Percentiles rank a stretch among this genome's conserved stretches.
Evolutionary conservation across 192 early-diverging fungal species (phyloP).

Genomic region (Coemansia sp.): DNA sequence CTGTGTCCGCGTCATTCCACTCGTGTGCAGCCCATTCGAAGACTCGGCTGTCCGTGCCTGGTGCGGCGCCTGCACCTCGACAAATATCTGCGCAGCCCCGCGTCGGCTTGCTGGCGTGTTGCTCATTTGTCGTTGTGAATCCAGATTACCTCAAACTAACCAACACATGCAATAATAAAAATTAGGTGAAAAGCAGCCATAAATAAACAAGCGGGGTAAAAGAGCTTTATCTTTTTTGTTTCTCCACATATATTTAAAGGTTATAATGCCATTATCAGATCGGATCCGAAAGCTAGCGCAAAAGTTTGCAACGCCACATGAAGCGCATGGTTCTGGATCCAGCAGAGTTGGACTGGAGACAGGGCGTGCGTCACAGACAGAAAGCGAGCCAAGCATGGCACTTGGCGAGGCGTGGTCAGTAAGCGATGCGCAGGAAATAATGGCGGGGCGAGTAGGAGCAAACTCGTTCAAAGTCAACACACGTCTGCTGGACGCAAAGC

Average conservation of each 20-base stretch:
- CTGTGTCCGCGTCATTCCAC: constrained; percentile 31
- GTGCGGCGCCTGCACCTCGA: constrained; percentile 31
- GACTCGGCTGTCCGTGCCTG: constrained; percentile 18
- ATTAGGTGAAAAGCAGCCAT: no score
- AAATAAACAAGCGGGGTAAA: no score
- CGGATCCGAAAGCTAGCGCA: constrained; percentile 25
- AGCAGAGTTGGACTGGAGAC: not conserved
- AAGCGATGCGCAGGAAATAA: constrained; percentile 4
- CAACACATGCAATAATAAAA: no score
- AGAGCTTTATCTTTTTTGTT: no score
- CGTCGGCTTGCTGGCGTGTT: constrained; percentile 16
- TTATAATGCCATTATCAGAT: constrained; percentile 31
- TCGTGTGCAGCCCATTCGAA: constrained; percentile 6
- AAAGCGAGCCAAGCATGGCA: not conserved
- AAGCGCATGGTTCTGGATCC: not conserved
- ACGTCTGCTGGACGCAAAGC: constrained; percentile 13
- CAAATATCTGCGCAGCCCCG: constrained; percentile 20
- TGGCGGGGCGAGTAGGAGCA: not conserved
- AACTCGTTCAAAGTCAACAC: constrained; percentile 27
- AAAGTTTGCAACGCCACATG: constrained; percentile 8
- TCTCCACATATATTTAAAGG: not conserved
- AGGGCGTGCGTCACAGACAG: not conserved
- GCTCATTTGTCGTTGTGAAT: not conserved
- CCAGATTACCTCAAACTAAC: no score
- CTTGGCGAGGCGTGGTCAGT: constrained; percentile 15